Evolutionary conservation across 345 rosid species (phyloP), one percentile per base, ranked within the genome.

Genomic region (Arabis hirsuta): DNA sequence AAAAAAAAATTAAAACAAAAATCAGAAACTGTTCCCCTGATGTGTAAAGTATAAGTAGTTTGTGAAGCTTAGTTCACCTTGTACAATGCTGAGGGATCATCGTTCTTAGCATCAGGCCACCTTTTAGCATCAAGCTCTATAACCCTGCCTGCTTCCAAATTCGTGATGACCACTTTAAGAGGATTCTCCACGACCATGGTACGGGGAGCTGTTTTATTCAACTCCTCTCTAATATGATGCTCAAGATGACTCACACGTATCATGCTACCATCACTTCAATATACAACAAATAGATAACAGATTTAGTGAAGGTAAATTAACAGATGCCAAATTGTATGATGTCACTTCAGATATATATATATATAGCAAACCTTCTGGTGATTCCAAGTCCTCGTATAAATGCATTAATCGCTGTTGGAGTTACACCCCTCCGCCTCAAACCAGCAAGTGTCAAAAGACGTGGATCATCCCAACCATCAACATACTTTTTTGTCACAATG

Each of bases 401-500:
- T 45, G 95, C 75, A 83, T 92, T 92, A 38, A 92, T 88, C 4
- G 97, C 83, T 50, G 91, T 85, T 72, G 97, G 65, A 62, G 97
- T 88, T 53, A 90, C 97, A 69, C 99, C 99, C 71, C 98, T 86
- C 57, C 95, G 88, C 61, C 92, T 81, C 78, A 96, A 85, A 76
- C 96, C 99, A 80, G 98, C 92, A 31, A 92, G 83, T 53, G 99
- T 96, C 89, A 96, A 83, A 74, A 96, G 92, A 74, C 97, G 96
- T 14, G 97, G 99, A 77, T 96, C 99, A 85, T 96, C 99, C 99
- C 98, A 96, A 57, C 99, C 95, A 79, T 96, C 99, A 67, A 95
- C 96, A 82, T 84, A 69, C 67, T 87, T 92, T 22, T 87, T 79
- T 43, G 90, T 88, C 62, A 96, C 99, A 53, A 96, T 76, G 73